phyloP scores from a whole-genome alignment of 306 rosid species.

The Malus fusca region DNA sequence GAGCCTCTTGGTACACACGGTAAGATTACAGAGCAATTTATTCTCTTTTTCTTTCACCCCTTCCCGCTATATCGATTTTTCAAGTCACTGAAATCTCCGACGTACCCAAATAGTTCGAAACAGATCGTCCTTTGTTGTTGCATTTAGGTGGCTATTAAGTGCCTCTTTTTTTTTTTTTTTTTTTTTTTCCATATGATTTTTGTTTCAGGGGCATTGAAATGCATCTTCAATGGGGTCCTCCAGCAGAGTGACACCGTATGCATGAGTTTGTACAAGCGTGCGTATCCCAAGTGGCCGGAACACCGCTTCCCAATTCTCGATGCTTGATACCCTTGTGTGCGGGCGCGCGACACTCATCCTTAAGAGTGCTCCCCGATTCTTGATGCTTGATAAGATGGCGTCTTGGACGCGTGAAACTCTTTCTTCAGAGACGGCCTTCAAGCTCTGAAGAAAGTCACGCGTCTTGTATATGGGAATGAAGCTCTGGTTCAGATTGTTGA shows the following conservation, averaged over 20 bases:
- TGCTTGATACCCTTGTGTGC: slow-evolving; percentile 25
- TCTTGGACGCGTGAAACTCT: not conserved
- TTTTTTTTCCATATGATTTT: not conserved
- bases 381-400: slow-evolving; percentile 32
- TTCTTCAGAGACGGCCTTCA: not conserved
- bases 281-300: slow-evolving; percentile 81
- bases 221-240: slow-evolving; percentile 69
- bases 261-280: slow-evolving; percentile 79
- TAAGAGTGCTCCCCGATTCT: slow-evolving; percentile 36
- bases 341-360: not conserved
- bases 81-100: not conserved
- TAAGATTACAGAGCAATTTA: slow-evolving; percentile 16
- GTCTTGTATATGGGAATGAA: slow-evolving; percentile 62
- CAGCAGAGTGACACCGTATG: slow-evolving; percentile 83
- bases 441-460: slow-evolving; percentile 28
- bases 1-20: slow-evolving; percentile 98
- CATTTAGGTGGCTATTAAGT: not conserved
- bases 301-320: slow-evolving; percentile 46
- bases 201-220: slow-evolving; percentile 68
- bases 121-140: not conserved
- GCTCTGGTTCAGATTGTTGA: slow-evolving; percentile 72
- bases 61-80: not conserved
- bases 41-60: not conserved
- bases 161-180: not conserved
- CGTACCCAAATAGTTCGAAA: not conserved